Percentiles rank a stretch among this genome's conserved stretches.
phyloP scores from a whole-genome alignment of 768 basidiomycete genomes.

The Phanerochaete sordida region DNA sequence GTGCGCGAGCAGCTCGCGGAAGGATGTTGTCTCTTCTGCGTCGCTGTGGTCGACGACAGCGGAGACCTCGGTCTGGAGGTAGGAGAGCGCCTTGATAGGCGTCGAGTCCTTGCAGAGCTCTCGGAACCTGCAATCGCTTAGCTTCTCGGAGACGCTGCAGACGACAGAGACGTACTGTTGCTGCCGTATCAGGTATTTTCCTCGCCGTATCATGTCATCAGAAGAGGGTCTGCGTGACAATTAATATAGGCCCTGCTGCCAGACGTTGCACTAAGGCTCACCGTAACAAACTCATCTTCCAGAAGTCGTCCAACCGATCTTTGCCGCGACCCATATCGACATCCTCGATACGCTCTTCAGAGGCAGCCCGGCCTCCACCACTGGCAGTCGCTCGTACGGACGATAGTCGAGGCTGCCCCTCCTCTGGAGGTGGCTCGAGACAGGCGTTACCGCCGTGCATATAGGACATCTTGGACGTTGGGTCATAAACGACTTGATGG shows the following conservation, averaged over 20 bases:
- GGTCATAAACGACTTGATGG: conserved; percentile 75
- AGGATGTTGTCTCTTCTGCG: conserved; percentile 54
- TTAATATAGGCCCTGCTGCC: not conserved
- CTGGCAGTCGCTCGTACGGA: not conserved
- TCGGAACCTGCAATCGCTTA: conserved; percentile 52
- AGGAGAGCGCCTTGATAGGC: conserved; percentile 62
- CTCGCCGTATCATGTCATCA: conserved; percentile 61
- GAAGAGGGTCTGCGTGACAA: conserved; percentile 45
- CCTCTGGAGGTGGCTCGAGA: conserved; percentile 20
- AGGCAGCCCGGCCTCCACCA: conserved; percentile 6
- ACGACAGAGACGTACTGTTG: conserved; percentile 57
- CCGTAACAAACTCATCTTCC: conserved; percentile 70
- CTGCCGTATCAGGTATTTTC: conserved; percentile 59
- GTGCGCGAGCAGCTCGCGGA: conserved; percentile 64
- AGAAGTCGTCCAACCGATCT: conserved; percentile 69
- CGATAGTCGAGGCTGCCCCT: not conserved
- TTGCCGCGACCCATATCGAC: conserved; percentile 19
- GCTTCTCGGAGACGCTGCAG: not conserved
- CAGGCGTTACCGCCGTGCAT: conserved; percentile 81
- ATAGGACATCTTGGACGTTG: conserved; percentile 49
- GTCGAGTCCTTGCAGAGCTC: conserved; percentile 71
- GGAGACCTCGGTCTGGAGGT: conserved; percentile 67
- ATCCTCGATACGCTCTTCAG: not conserved
- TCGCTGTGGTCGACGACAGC: conserved; percentile 69
- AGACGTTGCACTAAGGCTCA: conserved; percentile 25